A percentile compares a stretch with the other conserved stretches of the same genome.
Evolutionary conservation across 2,329 filamentous ascomycete genomes (phyloP).

Genomic region (Tolypocladium nubicola): DNA sequence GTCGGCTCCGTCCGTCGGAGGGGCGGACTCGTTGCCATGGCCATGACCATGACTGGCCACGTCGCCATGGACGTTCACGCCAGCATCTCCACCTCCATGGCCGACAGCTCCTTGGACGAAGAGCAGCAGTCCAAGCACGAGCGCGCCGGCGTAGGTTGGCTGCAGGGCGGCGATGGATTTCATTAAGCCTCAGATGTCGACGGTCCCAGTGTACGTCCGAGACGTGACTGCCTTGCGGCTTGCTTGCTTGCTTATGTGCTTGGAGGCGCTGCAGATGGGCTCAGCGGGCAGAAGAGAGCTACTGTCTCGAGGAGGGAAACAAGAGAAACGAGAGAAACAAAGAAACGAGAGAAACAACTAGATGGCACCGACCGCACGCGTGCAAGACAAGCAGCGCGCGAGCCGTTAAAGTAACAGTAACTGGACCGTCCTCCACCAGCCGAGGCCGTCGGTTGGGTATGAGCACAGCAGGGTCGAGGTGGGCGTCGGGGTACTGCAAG

Average conservation of each 20-base stretch:
- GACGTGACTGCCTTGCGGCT: neutral
- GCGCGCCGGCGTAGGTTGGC: neutral
- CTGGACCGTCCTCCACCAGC: neutral
- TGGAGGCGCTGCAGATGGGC: neutral
- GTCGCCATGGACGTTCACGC: conserved; percentile 4
- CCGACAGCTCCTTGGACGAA: neutral
- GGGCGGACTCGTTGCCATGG: conserved; percentile 7
- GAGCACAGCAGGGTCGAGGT: neutral
- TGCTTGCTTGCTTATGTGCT: neutral
- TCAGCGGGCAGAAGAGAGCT: neutral
- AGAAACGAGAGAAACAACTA: too few relatives aligned
- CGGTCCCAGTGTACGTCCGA: neutral
- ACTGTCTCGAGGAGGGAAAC: neutral
- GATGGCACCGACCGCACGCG: neutral
- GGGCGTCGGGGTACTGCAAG: neutral
- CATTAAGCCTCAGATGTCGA: neutral
- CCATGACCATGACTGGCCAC: conserved; percentile 4
- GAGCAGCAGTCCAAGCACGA: neutral
- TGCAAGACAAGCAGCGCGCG: neutral
- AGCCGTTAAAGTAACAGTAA: neutral
- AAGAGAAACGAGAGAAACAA: neutral
- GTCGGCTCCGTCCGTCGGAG: conserved; percentile 12
- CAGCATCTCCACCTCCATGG: neutral
- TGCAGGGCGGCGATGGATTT: neutral
- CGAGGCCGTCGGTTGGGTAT: neutral